Evolutionary conservation across 2,329 filamentous ascomycete species (phyloP), one percentile per base, ranked within the genome.

Genomic region (Rhynchosporium graminicola): DNA sequence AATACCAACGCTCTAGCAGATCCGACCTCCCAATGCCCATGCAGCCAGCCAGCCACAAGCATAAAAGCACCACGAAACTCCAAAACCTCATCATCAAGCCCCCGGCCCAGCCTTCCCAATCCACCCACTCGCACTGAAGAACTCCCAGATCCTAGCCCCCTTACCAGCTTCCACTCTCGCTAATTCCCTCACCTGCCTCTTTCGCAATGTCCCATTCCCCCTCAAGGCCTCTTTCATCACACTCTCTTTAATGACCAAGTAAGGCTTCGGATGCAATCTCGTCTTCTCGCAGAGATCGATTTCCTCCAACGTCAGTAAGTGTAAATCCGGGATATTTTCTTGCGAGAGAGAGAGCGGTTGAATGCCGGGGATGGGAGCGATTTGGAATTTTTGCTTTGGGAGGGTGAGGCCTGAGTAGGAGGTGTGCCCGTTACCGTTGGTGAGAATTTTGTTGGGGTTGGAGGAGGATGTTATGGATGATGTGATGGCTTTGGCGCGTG

Each of bases 101-200:
- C 9, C 33, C 1, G 29, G 3, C 12, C 38, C 58, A 96, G 88
- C 90, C 79, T 96, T 95, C 38, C 87, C 89, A 64, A 98, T 88
- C 92, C 94, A 98, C 2, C 94, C 95, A 61, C 87, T 88, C 73
- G 92, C 91, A 66, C 96, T 90, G 78, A 97, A 93, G 74, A 97
- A 98, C 75, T 98, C 95, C 77, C 94, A 97, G 62, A 98, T 86
- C 68, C 91, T 84, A 20, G 89, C 88, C 0, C 90, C 89, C 76
- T 97, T 98, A 67, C 90, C 89, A 9, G 87, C 85, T 72, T 98
- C 94, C 58, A 98, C 83, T 74, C 87, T 77, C 73, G 90, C 93
- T 31, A 98, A 88, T 73, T 96, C 90, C 73, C 89, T 90, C 2
- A 92, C 92, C 69, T 94, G 88, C 78, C 97, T 98, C 83, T 95